Base-by-base conservation (phyloP, 2,329 filamentous ascomycete genomes). In the Truncatella angustata region DNA sequence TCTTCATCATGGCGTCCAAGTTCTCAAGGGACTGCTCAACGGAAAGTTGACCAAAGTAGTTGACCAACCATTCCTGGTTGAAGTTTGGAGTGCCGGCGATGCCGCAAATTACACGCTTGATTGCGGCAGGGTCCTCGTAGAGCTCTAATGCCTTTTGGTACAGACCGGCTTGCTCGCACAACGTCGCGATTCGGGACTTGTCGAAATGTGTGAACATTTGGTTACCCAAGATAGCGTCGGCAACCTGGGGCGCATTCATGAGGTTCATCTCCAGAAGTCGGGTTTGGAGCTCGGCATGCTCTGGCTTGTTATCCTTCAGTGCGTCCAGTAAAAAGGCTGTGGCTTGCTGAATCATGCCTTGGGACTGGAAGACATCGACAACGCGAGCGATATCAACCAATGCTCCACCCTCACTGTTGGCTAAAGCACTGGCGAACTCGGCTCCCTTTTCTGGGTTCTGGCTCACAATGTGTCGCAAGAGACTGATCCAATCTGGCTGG, bases 171-270 rank as follows among this genome's bases (percentile, higher is more conserved):
- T 95, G 89, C 75, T 99, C 94, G 69, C 94, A 99, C 50, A 99
- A 82, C 59, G 87, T 83, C 21, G 93, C 90, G 70, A 99, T 90
- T 58, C 91, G 88, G 42, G 85, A 75, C 76, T 90, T 95, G 74
- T 99, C 94, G 66, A 96, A 99, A 74, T 99, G 85, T 0, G 91
- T 91, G 73, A 99, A 97, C 88, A 99, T 97, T 64, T 97, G 91
- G 65, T 99, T 99, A 59, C 93, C 90, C 36, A 99, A 83, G 60
- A 99, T 99, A 30, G 94, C 94, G 70, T 99, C 95, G 3, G 95
- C 94, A 50, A 99, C 95, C 71, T 97, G 94, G 47, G 94, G 94
- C 1, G 94, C 95, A 61, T 96, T 95, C 72, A 96, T 81, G 57
- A 99, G 75, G 72, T 99, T 99, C 92, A 99, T 97, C 79, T 99